phyloP scores from a whole-genome alignment of 2,329 filamentous ascomycete species.

The Fusarium graminum region DNA sequence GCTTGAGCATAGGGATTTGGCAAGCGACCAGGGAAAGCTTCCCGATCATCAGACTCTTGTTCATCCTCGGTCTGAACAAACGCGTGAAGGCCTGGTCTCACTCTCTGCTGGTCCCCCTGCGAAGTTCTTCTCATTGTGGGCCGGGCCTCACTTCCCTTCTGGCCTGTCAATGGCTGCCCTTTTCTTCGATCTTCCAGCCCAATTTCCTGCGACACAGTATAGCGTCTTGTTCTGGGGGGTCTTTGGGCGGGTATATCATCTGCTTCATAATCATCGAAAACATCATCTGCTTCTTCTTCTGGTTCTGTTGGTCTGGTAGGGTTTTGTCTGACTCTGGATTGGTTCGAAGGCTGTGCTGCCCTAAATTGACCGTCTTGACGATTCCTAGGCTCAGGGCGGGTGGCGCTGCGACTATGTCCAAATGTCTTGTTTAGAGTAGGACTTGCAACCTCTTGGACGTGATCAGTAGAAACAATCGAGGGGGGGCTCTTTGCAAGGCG shows the following conservation, averaged over 20 bases:
- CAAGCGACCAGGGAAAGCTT: background rate
- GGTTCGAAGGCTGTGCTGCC: slow-evolving; percentile 1
- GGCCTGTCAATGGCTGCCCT: background rate
- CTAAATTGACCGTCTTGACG: background rate
- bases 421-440: background rate
- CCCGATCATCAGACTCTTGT: slow-evolving; percentile 6
- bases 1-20: background rate
- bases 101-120: slow-evolving; percentile 1
- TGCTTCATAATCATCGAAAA: background rate
- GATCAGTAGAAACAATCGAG: background rate
- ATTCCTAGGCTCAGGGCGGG: background rate
- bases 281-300: background rate
- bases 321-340: background rate
- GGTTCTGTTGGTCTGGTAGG: background rate
- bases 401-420: background rate
- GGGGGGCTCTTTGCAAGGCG: background rate
- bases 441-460: accelerated
- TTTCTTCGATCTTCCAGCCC: background rate
- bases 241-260: background rate
- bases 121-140: slow-evolving; percentile 1
- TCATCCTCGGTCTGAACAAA: slow-evolving; percentile 11
- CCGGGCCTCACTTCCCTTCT: background rate
- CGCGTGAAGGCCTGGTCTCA: background rate
- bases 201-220: background rate
- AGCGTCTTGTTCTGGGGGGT: background rate